phyloP scores from a whole-genome alignment of 768 basidiomycete species.

The Lactarius indigo region DNA sequence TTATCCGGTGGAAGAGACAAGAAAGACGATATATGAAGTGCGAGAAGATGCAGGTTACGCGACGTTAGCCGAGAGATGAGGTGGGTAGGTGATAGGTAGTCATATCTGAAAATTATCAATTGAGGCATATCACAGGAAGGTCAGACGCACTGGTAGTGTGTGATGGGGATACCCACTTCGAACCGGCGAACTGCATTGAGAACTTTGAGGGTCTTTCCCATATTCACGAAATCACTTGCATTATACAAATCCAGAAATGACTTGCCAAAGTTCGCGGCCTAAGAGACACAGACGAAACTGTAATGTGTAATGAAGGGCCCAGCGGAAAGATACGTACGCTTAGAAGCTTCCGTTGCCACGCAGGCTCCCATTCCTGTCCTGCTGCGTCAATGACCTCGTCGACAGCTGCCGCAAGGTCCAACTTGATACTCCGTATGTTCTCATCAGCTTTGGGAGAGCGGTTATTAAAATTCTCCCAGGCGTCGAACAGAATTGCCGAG shows the following conservation, averaged over 20 bases:
- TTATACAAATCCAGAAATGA: conserved; percentile 92
- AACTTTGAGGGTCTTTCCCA: conserved; percentile 91
- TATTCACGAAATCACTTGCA: conserved; percentile 85
- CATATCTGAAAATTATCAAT: conserved; percentile 53
- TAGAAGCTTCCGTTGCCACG: conserved; percentile 84
- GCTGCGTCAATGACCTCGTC: conserved; percentile 94
- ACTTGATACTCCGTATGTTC: conserved; percentile 80
- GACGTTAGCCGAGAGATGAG: conserved; percentile 81
- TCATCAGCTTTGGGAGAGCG: conserved; percentile 93
- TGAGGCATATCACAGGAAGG: neutral
- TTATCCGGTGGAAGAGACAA: conserved; percentile 79
- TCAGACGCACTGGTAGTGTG: conserved; percentile 75
- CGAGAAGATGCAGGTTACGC: conserved; percentile 86
- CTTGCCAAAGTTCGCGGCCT: conserved; percentile 97
- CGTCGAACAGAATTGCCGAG: conserved; percentile 88
- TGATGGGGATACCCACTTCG: conserved; percentile 91
- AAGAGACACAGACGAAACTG: neutral
- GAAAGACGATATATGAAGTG: conserved; percentile 84
- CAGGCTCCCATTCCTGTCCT: conserved; percentile 84
- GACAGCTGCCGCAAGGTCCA: conserved; percentile 81
- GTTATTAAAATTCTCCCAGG: conserved; percentile 81
- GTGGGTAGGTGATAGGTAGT: conserved; percentile 72
- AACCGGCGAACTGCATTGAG: conserved; percentile 89
- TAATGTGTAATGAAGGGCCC: neutral
- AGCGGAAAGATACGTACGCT: conserved; percentile 48